Percentiles rank a stretch among this genome's conserved stretches.
phyloP scores from a whole-genome alignment of 306 rosid genomes.

The Pterocarpus macrocarpus region DNA sequence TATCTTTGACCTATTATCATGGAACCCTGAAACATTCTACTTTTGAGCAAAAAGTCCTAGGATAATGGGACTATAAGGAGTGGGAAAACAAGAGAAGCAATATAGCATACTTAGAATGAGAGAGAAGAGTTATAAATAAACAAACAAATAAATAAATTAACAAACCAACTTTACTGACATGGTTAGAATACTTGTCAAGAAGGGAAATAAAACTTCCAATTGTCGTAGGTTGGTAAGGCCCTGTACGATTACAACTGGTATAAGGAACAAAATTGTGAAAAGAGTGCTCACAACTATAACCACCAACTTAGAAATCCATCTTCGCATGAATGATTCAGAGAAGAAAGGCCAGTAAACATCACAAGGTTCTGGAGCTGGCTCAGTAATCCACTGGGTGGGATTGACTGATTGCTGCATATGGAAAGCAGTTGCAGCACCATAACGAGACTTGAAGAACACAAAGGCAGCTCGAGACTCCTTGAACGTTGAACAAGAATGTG shows the following conservation, averaged over 20 bases:
- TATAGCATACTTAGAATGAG: constrained; percentile 12
- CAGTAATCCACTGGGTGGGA: constrained; percentile 88
- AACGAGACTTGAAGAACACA: constrained; percentile 87
- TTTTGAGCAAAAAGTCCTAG: constrained; percentile 7
- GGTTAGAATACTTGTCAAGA: constrained; percentile 77
- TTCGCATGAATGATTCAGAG: constrained; percentile 78
- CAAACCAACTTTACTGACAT: constrained; percentile 65
- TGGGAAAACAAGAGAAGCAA: constrained; percentile 30
- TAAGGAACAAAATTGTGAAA: constrained; percentile 75
- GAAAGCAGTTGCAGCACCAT: constrained; percentile 80
- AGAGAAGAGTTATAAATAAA: constrained; percentile 6
- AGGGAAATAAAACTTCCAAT: constrained; percentile 88
- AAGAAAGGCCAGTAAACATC: constrained; percentile 99
- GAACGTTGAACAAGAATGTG: constrained; percentile 43
- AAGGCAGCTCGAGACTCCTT: constrained; percentile 92
- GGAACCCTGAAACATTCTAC: neutral
- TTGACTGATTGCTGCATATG: constrained; percentile 82
- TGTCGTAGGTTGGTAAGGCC: constrained; percentile 75
- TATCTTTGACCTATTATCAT: constrained; percentile 25
- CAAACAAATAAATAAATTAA: constrained; percentile 11
- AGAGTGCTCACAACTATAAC: constrained; percentile 62
- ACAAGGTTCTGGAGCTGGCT: constrained; percentile 88
- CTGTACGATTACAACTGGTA: constrained; percentile 73
- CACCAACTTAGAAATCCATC: constrained; percentile 93
- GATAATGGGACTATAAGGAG: constrained; percentile 3